Percentiles rank a stretch among this genome's conserved stretches.
These are phyloP conservation scores for Cymbopogon citratus DNA, from an alignment of 176 grass and related monocot species.

Conservation along the genomic window DNA sequence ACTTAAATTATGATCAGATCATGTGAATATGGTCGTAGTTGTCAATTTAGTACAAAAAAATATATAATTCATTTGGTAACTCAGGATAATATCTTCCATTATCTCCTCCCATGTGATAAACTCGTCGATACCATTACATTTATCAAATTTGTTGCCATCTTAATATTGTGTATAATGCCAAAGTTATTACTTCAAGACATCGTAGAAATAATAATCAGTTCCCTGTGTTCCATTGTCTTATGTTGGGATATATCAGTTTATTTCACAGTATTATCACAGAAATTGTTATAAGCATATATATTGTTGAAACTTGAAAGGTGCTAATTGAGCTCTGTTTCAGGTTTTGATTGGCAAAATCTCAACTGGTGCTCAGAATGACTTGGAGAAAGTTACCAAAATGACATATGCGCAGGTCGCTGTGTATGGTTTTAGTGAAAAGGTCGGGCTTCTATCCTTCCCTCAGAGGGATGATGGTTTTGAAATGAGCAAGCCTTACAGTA, in stretches of 20 bases:
- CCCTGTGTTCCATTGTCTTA: background rate
- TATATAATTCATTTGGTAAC: background rate
- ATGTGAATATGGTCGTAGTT: background rate
- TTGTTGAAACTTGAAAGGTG: background rate
- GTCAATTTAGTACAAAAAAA: background rate
- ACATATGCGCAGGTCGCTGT: slow-evolving; percentile 91
- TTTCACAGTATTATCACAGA: background rate
- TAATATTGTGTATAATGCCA: background rate
- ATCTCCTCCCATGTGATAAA: background rate
- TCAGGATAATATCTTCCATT: background rate
- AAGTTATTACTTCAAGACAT: background rate
- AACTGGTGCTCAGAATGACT: slow-evolving; percentile 90
- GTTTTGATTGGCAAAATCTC: slow-evolving; percentile 90
- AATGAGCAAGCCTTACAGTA: slow-evolving; percentile 93
- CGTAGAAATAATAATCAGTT: background rate
- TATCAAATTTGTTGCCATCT: background rate
- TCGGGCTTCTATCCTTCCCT: slow-evolving; percentile 87
- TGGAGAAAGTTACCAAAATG: slow-evolving; percentile 98
- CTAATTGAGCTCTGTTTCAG: slow-evolving; percentile 35
- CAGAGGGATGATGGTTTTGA: slow-evolving; percentile 88
- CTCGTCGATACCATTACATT: background rate
- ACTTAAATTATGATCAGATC: background rate
- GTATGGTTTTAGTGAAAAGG: slow-evolving; percentile 94
- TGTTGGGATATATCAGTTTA: background rate
- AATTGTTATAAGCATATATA: background rate